Evolutionary conservation across 352 stramenopile genomes (phyloP).

Genomic region (Blastocystis sp.): DNA sequence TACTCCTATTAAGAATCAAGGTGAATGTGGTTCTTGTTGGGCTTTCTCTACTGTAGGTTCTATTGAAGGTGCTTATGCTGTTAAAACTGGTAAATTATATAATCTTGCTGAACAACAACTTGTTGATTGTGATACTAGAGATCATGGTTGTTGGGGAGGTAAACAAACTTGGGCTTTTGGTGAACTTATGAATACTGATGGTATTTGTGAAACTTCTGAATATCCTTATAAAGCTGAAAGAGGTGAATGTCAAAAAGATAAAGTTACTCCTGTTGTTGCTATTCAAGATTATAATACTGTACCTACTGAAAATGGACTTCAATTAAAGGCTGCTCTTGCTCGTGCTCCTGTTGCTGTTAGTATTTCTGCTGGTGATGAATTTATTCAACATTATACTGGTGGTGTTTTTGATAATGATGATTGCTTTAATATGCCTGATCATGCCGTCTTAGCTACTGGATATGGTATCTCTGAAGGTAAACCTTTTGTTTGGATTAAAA

Average conservation of each 20-base stretch:
- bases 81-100: slow-evolving; percentile 6
- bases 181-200: too few relatives aligned
- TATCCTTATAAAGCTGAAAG: slow-evolving; percentile 70
- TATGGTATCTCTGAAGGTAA: slow-evolving; percentile 67
- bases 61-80: slow-evolving; percentile 23
- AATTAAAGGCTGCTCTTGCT: slow-evolving; percentile 64
- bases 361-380: slow-evolving; percentile 70
- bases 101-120: slow-evolving; percentile 3
- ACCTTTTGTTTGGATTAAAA: slow-evolving; percentile 85
- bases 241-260: slow-evolving; percentile 46
- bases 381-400: slow-evolving; percentile 84
- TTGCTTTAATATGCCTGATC: slow-evolving; percentile 71
- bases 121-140: slow-evolving; percentile 13
- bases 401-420: slow-evolving; percentile 60
- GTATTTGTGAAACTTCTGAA: too few relatives aligned
- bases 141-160: slow-evolving; percentile 11
- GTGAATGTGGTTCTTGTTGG: slow-evolving; percentile 16
- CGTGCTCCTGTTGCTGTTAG: slow-evolving; percentile 73
- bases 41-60: slow-evolving; percentile 11
- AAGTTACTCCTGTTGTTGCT: slow-evolving; percentile 45
- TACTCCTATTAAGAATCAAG: slow-evolving; percentile 7
- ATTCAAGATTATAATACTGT: slow-evolving; percentile 69
- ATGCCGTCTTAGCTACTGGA: slow-evolving; percentile 76
- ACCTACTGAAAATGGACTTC: slow-evolving; percentile 54
- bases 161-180: slow-evolving; percentile 9